phyloP scores from a whole-genome alignment of 2,329 filamentous ascomycete species.

The Verticillium nonalfalfae region DNA sequence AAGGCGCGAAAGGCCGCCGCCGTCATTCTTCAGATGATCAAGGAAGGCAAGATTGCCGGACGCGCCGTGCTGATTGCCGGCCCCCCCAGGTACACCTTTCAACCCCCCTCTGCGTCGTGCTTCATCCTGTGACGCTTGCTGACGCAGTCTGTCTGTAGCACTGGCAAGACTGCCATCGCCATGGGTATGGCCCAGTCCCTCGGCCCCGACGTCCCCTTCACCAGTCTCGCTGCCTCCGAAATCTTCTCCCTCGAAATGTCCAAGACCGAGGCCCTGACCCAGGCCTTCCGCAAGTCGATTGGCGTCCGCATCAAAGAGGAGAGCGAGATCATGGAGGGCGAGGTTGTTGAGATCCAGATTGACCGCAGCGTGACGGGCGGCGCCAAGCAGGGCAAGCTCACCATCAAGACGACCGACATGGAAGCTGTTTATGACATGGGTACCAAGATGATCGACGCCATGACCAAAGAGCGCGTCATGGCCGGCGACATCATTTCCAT shows the following conservation, averaged over 20 bases:
- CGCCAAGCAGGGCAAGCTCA: slow-evolving; percentile 97
- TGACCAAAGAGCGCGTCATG: slow-evolving; percentile 99
- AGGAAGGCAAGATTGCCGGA: slow-evolving; percentile 96
- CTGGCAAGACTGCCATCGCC: slow-evolving; percentile 95
- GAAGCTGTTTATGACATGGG: slow-evolving; percentile 99
- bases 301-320: slow-evolving; percentile 98
- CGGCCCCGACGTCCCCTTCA: slow-evolving; percentile 91
- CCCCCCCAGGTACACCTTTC: slow-evolving; percentile 63
- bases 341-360: slow-evolving; percentile 98
- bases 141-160: slow-evolving; percentile 43
- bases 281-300: slow-evolving; percentile 98
- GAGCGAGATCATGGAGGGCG: slow-evolving; percentile 97
- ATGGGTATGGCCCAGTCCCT: slow-evolving; percentile 99
- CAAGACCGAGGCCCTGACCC: slow-evolving; percentile 95
- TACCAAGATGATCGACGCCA: slow-evolving; percentile 98
- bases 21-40: slow-evolving; percentile 97
- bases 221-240: slow-evolving; percentile 89
- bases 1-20: slow-evolving; percentile 95
- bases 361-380: slow-evolving; percentile 93
- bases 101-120: neutral
- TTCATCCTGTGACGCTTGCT: neutral
- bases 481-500: slow-evolving; percentile 98
- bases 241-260: slow-evolving; percentile 99
- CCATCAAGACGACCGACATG: slow-evolving; percentile 99
- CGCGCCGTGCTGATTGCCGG: slow-evolving; percentile 92